Conservation (phyloP, 2,329 filamentous ascomycete species). For the Cladophialophora immunda region DNA sequence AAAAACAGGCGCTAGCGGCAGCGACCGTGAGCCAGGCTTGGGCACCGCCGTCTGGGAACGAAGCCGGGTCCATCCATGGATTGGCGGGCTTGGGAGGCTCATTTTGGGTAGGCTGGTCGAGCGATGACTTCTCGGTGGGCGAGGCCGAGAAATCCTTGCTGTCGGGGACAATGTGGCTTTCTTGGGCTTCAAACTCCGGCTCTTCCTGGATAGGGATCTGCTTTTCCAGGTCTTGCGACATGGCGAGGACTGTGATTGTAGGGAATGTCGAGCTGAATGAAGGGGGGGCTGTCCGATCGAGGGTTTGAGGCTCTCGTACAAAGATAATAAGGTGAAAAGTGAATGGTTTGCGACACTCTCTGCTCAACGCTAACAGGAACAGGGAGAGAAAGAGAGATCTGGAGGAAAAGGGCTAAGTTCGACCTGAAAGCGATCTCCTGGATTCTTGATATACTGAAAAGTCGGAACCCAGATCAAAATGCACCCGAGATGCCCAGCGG, state of each 20-base stretch:
- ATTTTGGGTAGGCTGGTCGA: slow-evolving; percentile 21
- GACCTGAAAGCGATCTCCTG: background rate
- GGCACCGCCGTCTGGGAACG: slow-evolving; percentile 67
- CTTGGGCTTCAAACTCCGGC: background rate
- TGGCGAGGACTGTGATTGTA: slow-evolving; percentile 5
- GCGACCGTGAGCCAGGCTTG: slow-evolving; percentile 67
- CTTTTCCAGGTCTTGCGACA: slow-evolving; percentile 27
- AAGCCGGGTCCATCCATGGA: slow-evolving; percentile 50
- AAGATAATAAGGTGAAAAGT: background rate
- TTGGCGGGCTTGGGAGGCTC: slow-evolving; percentile 32
- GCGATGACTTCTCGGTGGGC: slow-evolving; percentile 21
- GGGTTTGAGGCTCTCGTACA: background rate
- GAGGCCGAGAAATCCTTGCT: slow-evolving; percentile 4
- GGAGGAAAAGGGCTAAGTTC: background rate
- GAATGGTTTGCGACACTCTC: background rate
- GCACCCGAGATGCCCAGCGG: background rate
- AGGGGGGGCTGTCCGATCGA: background rate
- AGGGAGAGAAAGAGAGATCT: background rate
- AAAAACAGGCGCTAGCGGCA: slow-evolving; percentile 57
- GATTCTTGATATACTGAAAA: slow-evolving; percentile 11
- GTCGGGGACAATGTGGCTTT: slow-evolving; percentile 8
- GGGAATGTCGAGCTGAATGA: background rate
- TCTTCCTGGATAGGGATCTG: slow-evolving; percentile 18
- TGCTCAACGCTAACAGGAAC: background rate
- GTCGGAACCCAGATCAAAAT: slow-evolving; percentile 7